phyloP scores from a whole-genome alignment of 805 yeast genomes.

The Clavispora vitiphila region DNA sequence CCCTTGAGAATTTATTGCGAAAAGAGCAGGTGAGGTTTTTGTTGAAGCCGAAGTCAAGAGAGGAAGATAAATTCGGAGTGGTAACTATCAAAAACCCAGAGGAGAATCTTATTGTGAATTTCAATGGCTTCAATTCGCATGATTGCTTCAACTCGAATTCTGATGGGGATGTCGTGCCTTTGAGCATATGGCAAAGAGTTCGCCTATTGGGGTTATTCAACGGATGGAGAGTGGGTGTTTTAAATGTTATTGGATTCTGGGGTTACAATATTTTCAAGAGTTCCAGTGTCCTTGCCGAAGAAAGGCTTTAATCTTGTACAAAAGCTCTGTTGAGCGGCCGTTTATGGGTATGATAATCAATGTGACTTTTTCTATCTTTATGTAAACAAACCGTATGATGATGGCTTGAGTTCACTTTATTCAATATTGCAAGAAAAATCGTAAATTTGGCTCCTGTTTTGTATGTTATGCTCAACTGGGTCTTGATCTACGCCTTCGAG shows the following conservation, averaged over 20 bases:
- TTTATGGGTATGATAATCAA: not conserved
- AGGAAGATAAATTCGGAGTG: conserved; percentile 32
- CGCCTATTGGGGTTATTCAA: conserved; percentile 48
- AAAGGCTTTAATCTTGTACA: conserved; percentile 9
- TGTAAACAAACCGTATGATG: too few relatives aligned
- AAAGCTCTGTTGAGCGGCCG: not conserved
- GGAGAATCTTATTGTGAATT: conserved; percentile 51
- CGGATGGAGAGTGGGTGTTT: conserved; percentile 87
- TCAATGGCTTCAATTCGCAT: conserved; percentile 19
- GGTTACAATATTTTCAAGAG: conserved; percentile 59
- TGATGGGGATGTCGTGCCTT: conserved; percentile 15
- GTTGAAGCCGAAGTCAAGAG: conserved; percentile 32
- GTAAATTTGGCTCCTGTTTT: too few relatives aligned
- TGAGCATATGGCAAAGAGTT: conserved; percentile 40
- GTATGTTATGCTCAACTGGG: too few relatives aligned
- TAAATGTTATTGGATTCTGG: conserved; percentile 80
- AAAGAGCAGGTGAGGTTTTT: conserved; percentile 77
- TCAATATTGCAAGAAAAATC: too few relatives aligned
- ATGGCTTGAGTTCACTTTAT: too few relatives aligned
- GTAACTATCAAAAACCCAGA: conserved; percentile 41
- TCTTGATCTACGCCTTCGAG: not conserved
- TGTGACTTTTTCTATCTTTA: not conserved
- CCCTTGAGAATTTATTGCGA: conserved; percentile 79
- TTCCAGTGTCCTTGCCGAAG: conserved; percentile 25
- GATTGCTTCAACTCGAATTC: not conserved